These are phyloP conservation scores for Corynespora cassiicola DNA, from an alignment of 2,329 filamentous ascomycete genomes.

Conservation along the genomic window DNA sequence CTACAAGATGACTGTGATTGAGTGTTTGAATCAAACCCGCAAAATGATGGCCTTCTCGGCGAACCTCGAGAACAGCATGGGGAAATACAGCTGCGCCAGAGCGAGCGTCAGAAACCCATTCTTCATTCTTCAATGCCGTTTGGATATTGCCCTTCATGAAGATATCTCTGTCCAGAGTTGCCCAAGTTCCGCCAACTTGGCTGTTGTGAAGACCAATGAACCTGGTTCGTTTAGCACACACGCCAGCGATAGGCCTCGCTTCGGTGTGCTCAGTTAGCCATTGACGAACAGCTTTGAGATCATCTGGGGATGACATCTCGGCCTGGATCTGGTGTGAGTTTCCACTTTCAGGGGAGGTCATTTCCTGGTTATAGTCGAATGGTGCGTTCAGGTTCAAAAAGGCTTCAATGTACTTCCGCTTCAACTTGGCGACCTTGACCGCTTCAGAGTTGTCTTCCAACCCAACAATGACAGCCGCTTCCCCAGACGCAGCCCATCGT, in stretches of 20 bases:
- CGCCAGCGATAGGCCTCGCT: slow-evolving; percentile 54
- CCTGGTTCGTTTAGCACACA: slow-evolving; percentile 54
- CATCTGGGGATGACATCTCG: too few relatives aligned
- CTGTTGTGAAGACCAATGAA: slow-evolving; percentile 57
- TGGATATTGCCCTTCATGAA: slow-evolving; percentile 44
- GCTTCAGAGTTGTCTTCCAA: slow-evolving; percentile 14
- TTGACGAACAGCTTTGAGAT: slow-evolving; percentile 39
- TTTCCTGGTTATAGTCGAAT: slow-evolving; percentile 16
- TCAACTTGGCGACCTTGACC: slow-evolving; percentile 43
- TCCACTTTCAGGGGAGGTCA: too few relatives aligned
- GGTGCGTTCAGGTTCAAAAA: slow-evolving; percentile 44
- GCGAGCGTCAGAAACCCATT: slow-evolving; percentile 36
- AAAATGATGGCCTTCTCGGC: slow-evolving; percentile 53
- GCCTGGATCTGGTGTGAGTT: slow-evolving; percentile 18
- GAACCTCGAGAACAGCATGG: slow-evolving; percentile 58
- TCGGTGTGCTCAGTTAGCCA: slow-evolving; percentile 54
- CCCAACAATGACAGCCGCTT: slow-evolving; percentile 37
- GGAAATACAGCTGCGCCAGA: slow-evolving; percentile 49
- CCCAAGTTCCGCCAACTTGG: slow-evolving; percentile 51
- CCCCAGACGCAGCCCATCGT: slow-evolving; percentile 41
- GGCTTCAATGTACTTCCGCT: slow-evolving; percentile 49
- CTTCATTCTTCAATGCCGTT: slow-evolving; percentile 34
- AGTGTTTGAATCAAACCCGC: slow-evolving; percentile 50
- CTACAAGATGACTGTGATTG: slow-evolving; percentile 56
- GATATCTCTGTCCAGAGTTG: slow-evolving; percentile 56